A percentile compares a stretch with the other conserved stretches of the same genome.
Conservation (phyloP, 257 asterid species). For the Jasminum sambac region DNA sequence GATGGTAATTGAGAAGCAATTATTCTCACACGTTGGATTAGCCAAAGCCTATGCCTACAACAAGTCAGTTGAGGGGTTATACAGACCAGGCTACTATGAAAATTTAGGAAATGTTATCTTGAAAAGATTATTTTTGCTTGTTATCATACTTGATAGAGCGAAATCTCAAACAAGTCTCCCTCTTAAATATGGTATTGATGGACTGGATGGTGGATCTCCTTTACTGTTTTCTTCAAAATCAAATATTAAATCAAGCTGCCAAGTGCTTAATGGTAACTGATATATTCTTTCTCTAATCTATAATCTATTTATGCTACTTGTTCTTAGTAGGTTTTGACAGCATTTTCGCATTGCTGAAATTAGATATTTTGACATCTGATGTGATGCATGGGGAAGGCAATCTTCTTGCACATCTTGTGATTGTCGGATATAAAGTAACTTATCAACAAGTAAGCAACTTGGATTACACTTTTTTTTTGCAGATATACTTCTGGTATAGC, state of each 20-base stretch:
- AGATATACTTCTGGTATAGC: slow-evolving; percentile 2
- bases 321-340: slow-evolving; percentile 18
- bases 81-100: slow-evolving; percentile 95
- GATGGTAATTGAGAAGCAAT: slow-evolving; percentile 82
- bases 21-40: slow-evolving; percentile 69
- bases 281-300: slow-evolving; percentile 15
- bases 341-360: slow-evolving; percentile 9
- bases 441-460: slow-evolving; percentile 75
- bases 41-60: slow-evolving; percentile 86
- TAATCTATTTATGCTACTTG: slow-evolving; percentile 23
- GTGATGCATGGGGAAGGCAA: slow-evolving; percentile 99
- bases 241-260: slow-evolving; percentile 78
- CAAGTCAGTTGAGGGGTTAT: slow-evolving; percentile 91
- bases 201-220: slow-evolving; percentile 96
- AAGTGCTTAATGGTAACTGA: slow-evolving; percentile 65
- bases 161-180: slow-evolving; percentile 83
- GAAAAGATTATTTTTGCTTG: slow-evolving; percentile 91
- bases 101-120: slow-evolving; percentile 80
- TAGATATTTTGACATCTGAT: slow-evolving; percentile 81
- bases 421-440: slow-evolving; percentile 79
- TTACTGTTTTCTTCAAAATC: slow-evolving; percentile 65
- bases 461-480: slow-evolving; percentile 6
- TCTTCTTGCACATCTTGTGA: slow-evolving; percentile 78
- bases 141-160: slow-evolving; percentile 74
- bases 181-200: slow-evolving; percentile 91